These are phyloP conservation scores for Climacium dendroides DNA, from an alignment of 225 moss, liverwort and hornwort genomes.

Conservation along the genomic window DNA sequence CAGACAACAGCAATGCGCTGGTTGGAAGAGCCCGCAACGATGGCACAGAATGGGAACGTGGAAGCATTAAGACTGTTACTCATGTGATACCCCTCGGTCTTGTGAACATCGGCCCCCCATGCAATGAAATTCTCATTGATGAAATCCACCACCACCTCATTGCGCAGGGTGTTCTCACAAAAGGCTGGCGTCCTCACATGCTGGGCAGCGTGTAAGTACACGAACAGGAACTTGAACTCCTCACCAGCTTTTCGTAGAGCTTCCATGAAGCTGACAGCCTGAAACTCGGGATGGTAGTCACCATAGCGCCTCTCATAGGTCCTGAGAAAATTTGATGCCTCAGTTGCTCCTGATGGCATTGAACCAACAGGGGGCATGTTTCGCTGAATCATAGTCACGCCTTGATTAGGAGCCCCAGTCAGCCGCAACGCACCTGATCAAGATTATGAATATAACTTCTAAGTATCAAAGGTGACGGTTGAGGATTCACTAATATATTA, in stretches of 20 bases:
- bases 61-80: constrained; percentile 85
- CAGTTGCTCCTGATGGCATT: constrained; percentile 51
- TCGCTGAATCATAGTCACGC: background rate
- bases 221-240: constrained; percentile 83
- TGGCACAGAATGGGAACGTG: constrained; percentile 88
- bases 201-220: constrained; percentile 77
- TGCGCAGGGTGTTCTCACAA: constrained; percentile 65
- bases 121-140: constrained; percentile 80
- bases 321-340: constrained; percentile 56
- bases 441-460: background rate
- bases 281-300: constrained; percentile 67
- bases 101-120: constrained; percentile 83
- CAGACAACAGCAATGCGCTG: constrained; percentile 66
- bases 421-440: constrained; percentile 56
- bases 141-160: constrained; percentile 60
- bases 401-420: background rate
- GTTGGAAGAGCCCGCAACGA: constrained; percentile 64
- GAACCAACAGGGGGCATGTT: background rate
- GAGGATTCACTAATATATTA: background rate
- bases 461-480: background rate
- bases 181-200: constrained; percentile 73
- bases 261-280: constrained; percentile 72
- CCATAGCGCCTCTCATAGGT: constrained; percentile 82
- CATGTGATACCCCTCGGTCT: constrained; percentile 92
- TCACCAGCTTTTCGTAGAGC: constrained; percentile 73